Conservation (phyloP, 495 filamentous ascomycete genomes). For the Amphirosellinia nigrospora region DNA sequence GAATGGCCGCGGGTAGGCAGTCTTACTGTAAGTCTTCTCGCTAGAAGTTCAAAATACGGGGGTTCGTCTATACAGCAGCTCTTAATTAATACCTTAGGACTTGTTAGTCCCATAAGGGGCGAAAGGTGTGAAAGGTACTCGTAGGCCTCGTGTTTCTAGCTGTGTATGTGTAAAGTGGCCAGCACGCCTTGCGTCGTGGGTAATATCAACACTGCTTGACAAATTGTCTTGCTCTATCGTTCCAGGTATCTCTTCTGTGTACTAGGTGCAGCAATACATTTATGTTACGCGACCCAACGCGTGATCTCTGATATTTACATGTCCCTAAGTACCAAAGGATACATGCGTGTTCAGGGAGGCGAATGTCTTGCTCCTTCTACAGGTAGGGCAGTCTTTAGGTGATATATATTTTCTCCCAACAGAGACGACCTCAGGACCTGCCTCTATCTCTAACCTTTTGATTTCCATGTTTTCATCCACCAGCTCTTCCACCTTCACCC, state of each 20-base stretch:
- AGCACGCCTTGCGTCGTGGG: neutral
- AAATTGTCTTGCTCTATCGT: neutral
- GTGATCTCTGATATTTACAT: conserved; percentile 19
- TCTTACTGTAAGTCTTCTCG: neutral
- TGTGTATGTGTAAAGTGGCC: conserved; percentile 15
- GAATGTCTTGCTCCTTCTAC: conserved; percentile 1
- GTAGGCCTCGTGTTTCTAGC: conserved; percentile 5
- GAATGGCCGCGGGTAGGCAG: neutral
- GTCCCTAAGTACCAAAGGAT: conserved; percentile 2
- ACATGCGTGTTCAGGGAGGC: neutral
- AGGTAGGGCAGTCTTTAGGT: conserved; percentile 14
- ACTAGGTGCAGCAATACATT: conserved; percentile 4
- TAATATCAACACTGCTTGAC: neutral
- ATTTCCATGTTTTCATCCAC: conserved; percentile 5
- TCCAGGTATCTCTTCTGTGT: neutral
- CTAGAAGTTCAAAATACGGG: neutral
- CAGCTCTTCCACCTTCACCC: neutral
- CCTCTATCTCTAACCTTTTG: neutral
- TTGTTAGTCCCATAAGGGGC: no score
- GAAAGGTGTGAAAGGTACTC: neutral
- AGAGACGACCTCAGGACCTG: neutral
- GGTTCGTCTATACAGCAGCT: neutral
- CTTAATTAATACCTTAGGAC: neutral
- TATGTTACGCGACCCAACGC: conserved; percentile 25
- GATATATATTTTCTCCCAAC: neutral